These are phyloP conservation scores for Chiua virens DNA, from an alignment of 768 basidiomycete species.

Conservation along the genomic window DNA sequence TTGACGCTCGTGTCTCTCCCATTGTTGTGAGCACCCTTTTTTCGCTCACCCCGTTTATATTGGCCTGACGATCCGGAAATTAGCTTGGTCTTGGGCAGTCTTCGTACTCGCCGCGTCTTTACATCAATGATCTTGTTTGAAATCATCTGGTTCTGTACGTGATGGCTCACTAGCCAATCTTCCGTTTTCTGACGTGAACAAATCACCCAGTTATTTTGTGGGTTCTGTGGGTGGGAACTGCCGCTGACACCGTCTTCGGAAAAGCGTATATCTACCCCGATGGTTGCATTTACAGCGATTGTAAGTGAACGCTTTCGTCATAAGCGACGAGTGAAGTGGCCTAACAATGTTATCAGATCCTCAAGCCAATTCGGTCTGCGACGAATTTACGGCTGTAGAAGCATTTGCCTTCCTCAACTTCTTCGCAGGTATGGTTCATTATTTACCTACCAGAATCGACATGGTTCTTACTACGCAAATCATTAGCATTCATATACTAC, in stretches of 20 bases:
- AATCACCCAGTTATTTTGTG: slow-evolving; percentile 24
- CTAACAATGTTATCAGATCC: slow-evolving; percentile 9
- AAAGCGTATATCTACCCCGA: slow-evolving; percentile 10
- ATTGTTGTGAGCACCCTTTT: slow-evolving; percentile 19
- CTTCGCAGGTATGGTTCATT: slow-evolving; percentile 19
- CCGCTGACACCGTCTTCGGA: slow-evolving; percentile 9
- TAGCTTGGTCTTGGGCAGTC: slow-evolving; percentile 18
- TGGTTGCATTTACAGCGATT: slow-evolving; percentile 13
- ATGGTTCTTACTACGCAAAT: background rate
- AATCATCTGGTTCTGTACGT: slow-evolving; percentile 28
- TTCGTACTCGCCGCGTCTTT: slow-evolving; percentile 9
- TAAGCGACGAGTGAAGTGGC: background rate
- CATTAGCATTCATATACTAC: slow-evolving; percentile 26
- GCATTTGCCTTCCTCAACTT: slow-evolving; percentile 23
- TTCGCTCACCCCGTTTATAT: background rate
- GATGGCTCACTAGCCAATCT: background rate
- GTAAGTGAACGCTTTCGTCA: slow-evolving; percentile 2
- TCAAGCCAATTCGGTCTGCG: slow-evolving; percentile 10
- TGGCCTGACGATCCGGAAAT: background rate
- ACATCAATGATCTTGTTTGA: slow-evolving; percentile 26
- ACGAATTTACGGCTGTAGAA: slow-evolving; percentile 20
- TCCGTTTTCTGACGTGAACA: background rate
- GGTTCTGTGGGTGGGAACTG: slow-evolving; percentile 20
- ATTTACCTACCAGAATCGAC: background rate
- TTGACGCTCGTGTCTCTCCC: slow-evolving; percentile 24